These are phyloP conservation scores for Penicillium salamii DNA, from an alignment of 495 filamentous ascomycete species.

Conservation along the genomic window DNA sequence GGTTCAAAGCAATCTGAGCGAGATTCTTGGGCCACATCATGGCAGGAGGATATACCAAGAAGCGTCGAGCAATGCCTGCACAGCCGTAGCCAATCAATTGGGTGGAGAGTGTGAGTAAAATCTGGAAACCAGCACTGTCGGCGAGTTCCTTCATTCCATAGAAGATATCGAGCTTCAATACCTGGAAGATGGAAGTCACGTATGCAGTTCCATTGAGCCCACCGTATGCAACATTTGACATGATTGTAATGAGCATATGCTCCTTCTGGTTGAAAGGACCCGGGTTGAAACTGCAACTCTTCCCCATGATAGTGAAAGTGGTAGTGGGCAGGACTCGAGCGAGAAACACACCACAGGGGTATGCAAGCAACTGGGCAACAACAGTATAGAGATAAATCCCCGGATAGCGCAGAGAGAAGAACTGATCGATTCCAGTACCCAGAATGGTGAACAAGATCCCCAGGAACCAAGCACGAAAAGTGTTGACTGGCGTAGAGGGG, in stretches of 20 bases:
- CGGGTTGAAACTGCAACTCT: slow-evolving; percentile 46
- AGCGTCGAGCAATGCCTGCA: slow-evolving; percentile 44
- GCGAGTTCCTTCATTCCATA: slow-evolving; percentile 59
- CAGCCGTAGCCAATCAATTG: slow-evolving; percentile 52
- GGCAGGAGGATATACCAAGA: slow-evolving; percentile 49
- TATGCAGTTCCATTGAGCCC: slow-evolving; percentile 42
- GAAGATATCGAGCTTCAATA: slow-evolving; percentile 52
- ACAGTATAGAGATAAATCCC: slow-evolving; percentile 61
- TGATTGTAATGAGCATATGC: slow-evolving; percentile 57
- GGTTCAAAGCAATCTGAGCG: slow-evolving; percentile 56
- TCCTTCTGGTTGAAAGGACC: slow-evolving; percentile 52
- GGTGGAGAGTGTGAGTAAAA: slow-evolving; percentile 32
- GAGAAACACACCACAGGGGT: slow-evolving; percentile 49
- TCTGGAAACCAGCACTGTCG: slow-evolving; percentile 38
- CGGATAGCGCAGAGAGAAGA: slow-evolving; percentile 71
- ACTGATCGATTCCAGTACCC: slow-evolving; percentile 59
- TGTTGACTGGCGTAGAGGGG: slow-evolving; percentile 57
- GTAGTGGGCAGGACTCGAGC: slow-evolving; percentile 43
- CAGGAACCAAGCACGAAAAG: slow-evolving; percentile 62
- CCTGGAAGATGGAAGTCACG: slow-evolving; percentile 58
- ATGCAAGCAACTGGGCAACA: slow-evolving; percentile 64
- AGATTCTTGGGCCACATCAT: slow-evolving; percentile 65
- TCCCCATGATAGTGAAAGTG: slow-evolving; percentile 47
- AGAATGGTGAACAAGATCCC: slow-evolving; percentile 57
- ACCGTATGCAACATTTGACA: slow-evolving; percentile 39